Conservation (phyloP, 2,329 filamentous ascomycete genomes). For the Aspergillus amoenus region DNA sequence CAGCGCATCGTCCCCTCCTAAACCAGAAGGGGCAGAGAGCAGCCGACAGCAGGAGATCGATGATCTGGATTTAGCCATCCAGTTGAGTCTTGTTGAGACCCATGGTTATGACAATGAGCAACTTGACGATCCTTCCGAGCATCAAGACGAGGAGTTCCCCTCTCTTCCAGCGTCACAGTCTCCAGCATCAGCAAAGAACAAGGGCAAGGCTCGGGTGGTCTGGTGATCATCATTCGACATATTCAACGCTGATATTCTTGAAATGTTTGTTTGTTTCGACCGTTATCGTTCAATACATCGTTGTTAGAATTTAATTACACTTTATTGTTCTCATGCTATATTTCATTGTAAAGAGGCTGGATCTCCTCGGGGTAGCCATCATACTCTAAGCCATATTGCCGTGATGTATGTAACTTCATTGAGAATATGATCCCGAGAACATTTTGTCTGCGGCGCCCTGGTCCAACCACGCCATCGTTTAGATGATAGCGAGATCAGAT, state of each 20-base stretch:
- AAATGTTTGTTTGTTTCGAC: background rate
- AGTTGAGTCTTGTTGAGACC: constrained; percentile 62
- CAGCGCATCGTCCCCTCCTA: constrained; percentile 19
- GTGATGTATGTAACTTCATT: no score
- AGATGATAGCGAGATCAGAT: no score
- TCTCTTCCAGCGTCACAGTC: constrained; percentile 24
- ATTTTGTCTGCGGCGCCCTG: no score
- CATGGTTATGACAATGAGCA: constrained; percentile 46
- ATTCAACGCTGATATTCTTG: background rate
- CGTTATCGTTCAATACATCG: background rate
- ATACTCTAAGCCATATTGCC: no score
- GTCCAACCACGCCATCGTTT: no score
- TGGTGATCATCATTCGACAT: constrained; percentile 10
- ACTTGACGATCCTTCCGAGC: constrained; percentile 23
- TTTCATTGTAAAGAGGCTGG: background rate
- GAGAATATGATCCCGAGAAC: no score
- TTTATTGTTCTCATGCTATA: background rate
- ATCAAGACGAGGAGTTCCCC: constrained; percentile 36
- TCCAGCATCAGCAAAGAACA: constrained; percentile 28
- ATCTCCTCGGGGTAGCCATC: no score
- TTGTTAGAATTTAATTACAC: background rate
- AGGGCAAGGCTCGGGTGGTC: constrained; percentile 34
- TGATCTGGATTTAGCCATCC: constrained; percentile 62
- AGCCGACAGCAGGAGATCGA: constrained; percentile 50
- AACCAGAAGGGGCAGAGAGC: constrained; percentile 28